These are phyloP conservation scores for Pinus tabuliformis DNA, from an alignment of 75 land plant genomes.

Conservation along the genomic window DNA sequence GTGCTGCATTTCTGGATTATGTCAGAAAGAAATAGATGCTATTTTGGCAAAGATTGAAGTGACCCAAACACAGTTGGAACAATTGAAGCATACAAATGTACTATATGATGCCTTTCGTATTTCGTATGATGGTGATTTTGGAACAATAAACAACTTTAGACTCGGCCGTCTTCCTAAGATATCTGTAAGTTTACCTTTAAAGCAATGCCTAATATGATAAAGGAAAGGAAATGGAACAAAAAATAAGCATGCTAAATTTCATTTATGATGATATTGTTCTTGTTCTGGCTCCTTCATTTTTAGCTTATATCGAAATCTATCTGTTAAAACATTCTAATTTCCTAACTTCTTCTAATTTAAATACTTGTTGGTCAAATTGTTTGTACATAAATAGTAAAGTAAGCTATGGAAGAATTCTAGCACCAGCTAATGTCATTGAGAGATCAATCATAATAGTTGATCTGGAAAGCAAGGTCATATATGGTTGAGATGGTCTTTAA, in stretches of 20 bases:
- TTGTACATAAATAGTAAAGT: background rate
- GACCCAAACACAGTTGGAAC: constrained; percentile 81
- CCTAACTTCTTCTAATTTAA: constrained; percentile 1
- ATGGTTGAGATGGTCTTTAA: constrained; percentile 8
- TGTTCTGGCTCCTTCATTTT: background rate
- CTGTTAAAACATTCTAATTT: background rate
- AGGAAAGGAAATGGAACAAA: background rate
- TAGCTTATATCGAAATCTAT: background rate
- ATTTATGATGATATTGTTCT: background rate
- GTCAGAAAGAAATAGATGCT: constrained; percentile 96
- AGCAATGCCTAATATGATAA: background rate
- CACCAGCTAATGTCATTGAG: background rate
- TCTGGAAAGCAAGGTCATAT: background rate
- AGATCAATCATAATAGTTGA: background rate
- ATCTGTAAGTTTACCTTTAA: constrained; percentile 40
- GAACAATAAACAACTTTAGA: constrained; percentile 95
- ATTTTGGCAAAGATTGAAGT: constrained; percentile 89
- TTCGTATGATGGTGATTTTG: constrained; percentile 94
- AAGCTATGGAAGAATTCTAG: background rate
- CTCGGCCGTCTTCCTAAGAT: constrained; percentile 89
- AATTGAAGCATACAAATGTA: constrained; percentile 89
- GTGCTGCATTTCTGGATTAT: constrained; percentile 4
- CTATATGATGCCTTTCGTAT: constrained; percentile 96
- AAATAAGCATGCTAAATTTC: background rate
- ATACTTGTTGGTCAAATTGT: background rate